These are phyloP conservation scores for Candida easanensis DNA, from an alignment of 805 yeast genomes.

Conservation along the genomic window DNA sequence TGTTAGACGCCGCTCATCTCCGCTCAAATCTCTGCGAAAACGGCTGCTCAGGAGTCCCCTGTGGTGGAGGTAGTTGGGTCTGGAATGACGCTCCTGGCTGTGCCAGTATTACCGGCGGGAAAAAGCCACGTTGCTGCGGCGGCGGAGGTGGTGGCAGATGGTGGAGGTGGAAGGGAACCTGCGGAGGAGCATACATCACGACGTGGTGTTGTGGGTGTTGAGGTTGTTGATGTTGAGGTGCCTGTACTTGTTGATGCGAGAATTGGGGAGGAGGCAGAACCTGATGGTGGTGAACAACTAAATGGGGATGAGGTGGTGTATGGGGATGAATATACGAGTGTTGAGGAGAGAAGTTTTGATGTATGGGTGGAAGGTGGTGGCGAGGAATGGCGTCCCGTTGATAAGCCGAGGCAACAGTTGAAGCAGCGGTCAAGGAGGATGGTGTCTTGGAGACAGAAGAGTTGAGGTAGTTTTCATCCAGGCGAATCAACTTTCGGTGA, in stretches of 20 bases:
- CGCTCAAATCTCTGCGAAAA: background rate
- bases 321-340: background rate
- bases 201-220: background rate
- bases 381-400: background rate
- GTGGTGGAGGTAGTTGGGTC: background rate
- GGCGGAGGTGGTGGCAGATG: background rate
- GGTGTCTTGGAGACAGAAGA: conserved; percentile 1
- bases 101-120: background rate
- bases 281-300: no score
- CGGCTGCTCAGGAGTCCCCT: background rate
- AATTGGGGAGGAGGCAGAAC: background rate
- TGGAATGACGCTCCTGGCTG: background rate
- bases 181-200: background rate
- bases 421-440: background rate
- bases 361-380: background rate
- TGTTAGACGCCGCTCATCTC: background rate
- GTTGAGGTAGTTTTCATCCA: background rate
- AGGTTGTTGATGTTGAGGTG: background rate
- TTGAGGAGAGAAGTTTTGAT: background rate
- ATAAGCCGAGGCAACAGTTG: background rate
- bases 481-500: background rate
- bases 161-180: background rate
- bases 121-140: background rate
- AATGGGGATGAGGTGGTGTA: background rate
- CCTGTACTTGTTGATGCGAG: no score